These are phyloP conservation scores for Lasiodiplodia gonubiensis DNA, from an alignment of 2,329 filamentous ascomycete genomes.

Conservation along the genomic window DNA sequence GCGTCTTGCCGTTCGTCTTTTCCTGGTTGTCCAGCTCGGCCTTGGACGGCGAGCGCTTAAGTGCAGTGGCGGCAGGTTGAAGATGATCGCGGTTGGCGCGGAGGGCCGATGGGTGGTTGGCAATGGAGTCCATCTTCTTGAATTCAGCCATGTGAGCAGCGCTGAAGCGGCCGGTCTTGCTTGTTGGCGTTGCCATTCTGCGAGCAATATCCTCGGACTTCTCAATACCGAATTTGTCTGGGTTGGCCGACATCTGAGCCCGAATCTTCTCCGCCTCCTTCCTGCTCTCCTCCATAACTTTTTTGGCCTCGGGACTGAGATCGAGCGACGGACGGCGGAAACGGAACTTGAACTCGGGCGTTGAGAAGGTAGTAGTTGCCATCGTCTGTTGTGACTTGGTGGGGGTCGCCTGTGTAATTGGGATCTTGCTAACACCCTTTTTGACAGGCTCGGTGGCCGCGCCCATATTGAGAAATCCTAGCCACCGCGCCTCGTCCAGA, in stretches of 20 bases:
- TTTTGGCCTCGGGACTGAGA: slow-evolving; percentile 66
- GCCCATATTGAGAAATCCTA: slow-evolving; percentile 77
- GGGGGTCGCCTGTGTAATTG: slow-evolving; percentile 64
- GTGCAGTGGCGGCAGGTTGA: slow-evolving; percentile 51
- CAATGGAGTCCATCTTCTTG: slow-evolving; percentile 98
- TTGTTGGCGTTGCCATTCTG: slow-evolving; percentile 80
- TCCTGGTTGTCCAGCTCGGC: slow-evolving; percentile 69
- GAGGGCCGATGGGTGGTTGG: slow-evolving; percentile 80
- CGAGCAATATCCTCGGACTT: slow-evolving; percentile 58
- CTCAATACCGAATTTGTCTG: slow-evolving; percentile 45
- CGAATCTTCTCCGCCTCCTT: slow-evolving; percentile 75
- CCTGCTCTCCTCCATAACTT: slow-evolving; percentile 69
- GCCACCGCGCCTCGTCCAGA: slow-evolving; percentile 77
- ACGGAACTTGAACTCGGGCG: slow-evolving; percentile 69
- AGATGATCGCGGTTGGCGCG: slow-evolving; percentile 62
- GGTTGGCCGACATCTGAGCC: slow-evolving; percentile 67
- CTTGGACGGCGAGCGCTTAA: slow-evolving; percentile 57
- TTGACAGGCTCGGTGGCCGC: slow-evolving; percentile 57
- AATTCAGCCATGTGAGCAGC: slow-evolving; percentile 86
- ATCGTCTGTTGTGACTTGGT: slow-evolving; percentile 54
- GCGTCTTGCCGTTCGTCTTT: slow-evolving; percentile 46
- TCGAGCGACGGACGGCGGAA: slow-evolving; percentile 61
- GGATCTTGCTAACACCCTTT: slow-evolving; percentile 45
- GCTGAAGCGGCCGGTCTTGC: slow-evolving; percentile 79
- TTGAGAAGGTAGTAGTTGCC: slow-evolving; percentile 31